phyloP scores from a whole-genome alignment of 805 yeast species.

The Sungouiozyma intestinalis region DNA sequence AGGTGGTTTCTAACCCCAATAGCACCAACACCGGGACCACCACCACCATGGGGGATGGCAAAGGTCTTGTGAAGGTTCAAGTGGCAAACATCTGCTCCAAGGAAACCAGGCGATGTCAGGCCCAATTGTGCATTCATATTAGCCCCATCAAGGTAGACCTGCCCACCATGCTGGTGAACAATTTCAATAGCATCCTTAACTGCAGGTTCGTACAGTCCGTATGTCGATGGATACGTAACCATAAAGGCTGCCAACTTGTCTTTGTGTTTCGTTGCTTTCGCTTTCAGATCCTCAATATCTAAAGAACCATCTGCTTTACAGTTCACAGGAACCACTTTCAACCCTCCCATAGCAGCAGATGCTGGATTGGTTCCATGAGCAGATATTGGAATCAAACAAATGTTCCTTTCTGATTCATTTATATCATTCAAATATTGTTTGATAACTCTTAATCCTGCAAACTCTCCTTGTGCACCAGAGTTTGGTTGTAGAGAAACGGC shows the following conservation, averaged over 20 bases:
- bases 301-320: conserved; percentile 80
- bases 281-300: conserved; percentile 64
- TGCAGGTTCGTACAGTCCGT: conserved; percentile 91
- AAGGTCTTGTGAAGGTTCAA: conserved; percentile 94
- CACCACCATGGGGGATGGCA: conserved; percentile 98
- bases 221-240: conserved; percentile 97
- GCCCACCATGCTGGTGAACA: conserved; percentile 83
- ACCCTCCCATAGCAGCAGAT: conserved; percentile 93
- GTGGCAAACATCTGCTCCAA: conserved; percentile 98
- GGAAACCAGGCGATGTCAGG: conserved; percentile 90
- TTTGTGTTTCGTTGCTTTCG: conserved; percentile 60
- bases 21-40: conserved; percentile 99
- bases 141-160: conserved; percentile 96
- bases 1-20: conserved; percentile 84
- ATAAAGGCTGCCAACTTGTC: conserved; percentile 77
- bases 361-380: conserved; percentile 99
- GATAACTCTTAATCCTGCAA: conserved; percentile 84
- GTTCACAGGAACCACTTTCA: conserved; percentile 87
- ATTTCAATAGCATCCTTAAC: conserved; percentile 76
- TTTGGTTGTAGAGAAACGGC: conserved; percentile 91
- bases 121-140: conserved; percentile 99
- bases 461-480: conserved; percentile 98
- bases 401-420: conserved; percentile 65
- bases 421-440: conserved; percentile 59
- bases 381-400: conserved; percentile 90